Percentiles rank a stretch among this genome's conserved stretches.
phyloP scores from a whole-genome alignment of 352 stramenopile genomes.

The Pythium scleroteichum region DNA sequence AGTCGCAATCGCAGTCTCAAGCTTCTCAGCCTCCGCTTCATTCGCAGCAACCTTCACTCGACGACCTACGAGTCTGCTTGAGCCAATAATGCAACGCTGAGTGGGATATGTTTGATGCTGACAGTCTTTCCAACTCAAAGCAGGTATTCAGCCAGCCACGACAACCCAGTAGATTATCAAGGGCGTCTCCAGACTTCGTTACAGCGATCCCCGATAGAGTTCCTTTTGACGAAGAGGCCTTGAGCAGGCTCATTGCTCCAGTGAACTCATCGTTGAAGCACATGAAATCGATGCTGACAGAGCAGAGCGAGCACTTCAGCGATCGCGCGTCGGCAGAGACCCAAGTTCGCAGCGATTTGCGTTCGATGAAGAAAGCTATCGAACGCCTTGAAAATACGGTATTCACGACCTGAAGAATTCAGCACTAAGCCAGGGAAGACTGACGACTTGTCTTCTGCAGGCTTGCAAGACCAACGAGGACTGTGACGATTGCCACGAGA shows the following conservation, averaged over 20 bases:
- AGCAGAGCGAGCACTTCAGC: neutral
- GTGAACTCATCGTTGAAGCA: conserved; percentile 8
- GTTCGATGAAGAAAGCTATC: conserved; percentile 11
- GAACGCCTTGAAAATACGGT: conserved; percentile 7
- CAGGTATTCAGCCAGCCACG: conserved; percentile 12
- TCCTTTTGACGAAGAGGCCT: conserved; percentile 10
- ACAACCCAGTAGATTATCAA: conserved; percentile 7
- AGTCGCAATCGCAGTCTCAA: conserved; percentile 27
- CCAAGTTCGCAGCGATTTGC: conserved; percentile 1
- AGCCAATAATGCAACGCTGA: neutral
- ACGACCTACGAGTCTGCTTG: conserved; percentile 14
- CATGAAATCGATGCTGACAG: conserved; percentile 12
- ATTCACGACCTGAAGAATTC: no score
- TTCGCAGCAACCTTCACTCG: neutral
- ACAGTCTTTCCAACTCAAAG: conserved; percentile 16
- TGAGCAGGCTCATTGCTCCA: conserved; percentile 6
- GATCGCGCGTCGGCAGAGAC: neutral
- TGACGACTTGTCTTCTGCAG: conserved; percentile 7
- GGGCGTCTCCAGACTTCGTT: neutral
- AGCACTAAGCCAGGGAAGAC: no score
- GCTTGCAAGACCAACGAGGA: conserved; percentile 14
- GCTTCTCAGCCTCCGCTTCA: conserved; percentile 12
- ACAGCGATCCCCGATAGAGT: conserved; percentile 1
- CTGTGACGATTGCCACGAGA: conserved; percentile 29
- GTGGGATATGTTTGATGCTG: conserved; percentile 24